These are phyloP conservation scores for Nannizziopsis arthrosporioides DNA, from an alignment of 2,329 filamentous ascomycete genomes.

Conservation along the genomic window DNA sequence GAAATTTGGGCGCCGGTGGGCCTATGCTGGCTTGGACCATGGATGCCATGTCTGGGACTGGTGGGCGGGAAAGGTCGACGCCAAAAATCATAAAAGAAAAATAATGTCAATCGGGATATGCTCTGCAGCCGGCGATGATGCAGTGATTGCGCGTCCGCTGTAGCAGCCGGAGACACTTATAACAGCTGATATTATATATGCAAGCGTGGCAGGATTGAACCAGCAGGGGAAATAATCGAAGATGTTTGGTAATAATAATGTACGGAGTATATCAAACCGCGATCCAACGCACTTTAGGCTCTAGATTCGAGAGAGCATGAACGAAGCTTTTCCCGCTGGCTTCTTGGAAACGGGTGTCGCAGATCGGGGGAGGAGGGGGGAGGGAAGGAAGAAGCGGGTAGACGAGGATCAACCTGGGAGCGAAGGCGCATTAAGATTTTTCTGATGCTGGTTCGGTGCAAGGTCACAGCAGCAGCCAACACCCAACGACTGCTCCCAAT, in stretches of 20 bases:
- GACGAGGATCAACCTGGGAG: conserved; percentile 15
- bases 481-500: too few relatives aligned
- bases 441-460: too few relatives aligned
- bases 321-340: conserved; percentile 1
- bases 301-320: background rate
- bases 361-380: conserved; percentile 1
- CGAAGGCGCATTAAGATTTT: background rate
- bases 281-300: too few relatives aligned
- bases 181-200: too few relatives aligned
- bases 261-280: too few relatives aligned
- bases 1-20: conserved; percentile 32
- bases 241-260: too few relatives aligned
- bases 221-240: too few relatives aligned
- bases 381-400: conserved; percentile 10
- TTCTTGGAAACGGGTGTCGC: conserved; percentile 6
- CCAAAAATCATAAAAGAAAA: background rate
- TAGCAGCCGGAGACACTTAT: too few relatives aligned
- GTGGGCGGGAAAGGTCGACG: conserved; percentile 6
- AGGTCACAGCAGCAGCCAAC: too few relatives aligned
- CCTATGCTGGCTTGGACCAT: conserved; percentile 35
- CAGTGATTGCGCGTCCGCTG: too few relatives aligned
- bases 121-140: too few relatives aligned
- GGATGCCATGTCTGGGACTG: conserved; percentile 27
- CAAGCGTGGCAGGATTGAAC: too few relatives aligned
- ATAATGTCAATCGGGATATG: background rate